phyloP scores from a whole-genome alignment of 495 filamentous ascomycete species.

The Massariosphaeria phaeospora region DNA sequence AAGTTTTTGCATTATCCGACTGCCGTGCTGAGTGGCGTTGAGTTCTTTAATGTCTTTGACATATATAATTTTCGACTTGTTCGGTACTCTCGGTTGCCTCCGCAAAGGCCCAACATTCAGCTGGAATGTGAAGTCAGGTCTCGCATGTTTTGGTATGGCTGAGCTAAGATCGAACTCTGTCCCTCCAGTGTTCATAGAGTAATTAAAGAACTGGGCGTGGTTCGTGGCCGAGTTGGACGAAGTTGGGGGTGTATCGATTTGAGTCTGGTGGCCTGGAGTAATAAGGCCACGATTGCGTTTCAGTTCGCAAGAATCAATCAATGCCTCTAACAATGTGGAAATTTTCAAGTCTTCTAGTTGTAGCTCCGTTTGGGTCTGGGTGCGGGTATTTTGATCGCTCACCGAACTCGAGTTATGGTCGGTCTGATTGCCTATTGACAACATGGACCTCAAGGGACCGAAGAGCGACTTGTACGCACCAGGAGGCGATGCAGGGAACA shows the following conservation, averaged over 20 bases:
- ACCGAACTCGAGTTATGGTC: neutral
- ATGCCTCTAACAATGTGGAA: constrained; percentile 33
- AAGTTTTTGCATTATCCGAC: constrained; percentile 58
- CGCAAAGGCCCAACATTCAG: neutral
- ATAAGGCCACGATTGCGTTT: constrained; percentile 8
- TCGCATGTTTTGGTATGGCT: neutral
- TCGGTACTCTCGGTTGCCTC: neutral
- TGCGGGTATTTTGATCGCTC: neutral
- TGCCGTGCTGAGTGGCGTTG: constrained; percentile 56
- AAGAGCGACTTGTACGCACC: neutral
- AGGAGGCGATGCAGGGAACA: neutral
- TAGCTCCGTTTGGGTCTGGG: constrained; percentile 7
- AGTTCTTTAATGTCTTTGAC: constrained; percentile 78
- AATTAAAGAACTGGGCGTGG: constrained; percentile 22
- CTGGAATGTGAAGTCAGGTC: neutral
- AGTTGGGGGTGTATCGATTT: neutral
- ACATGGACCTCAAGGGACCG: neutral
- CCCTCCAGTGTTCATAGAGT: neutral
- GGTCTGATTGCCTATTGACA: neutral
- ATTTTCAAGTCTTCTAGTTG: constrained; percentile 42
- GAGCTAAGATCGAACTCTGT: constrained; percentile 12
- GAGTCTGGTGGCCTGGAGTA: neutral
- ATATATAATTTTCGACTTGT: constrained; percentile 55
- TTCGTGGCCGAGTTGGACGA: neutral
- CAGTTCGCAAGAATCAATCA: constrained; percentile 19